Percentiles rank a stretch among this genome's conserved stretches.
Conservation (phyloP, 768 basidiomycete species). For the Cytidiella melzeri region DNA sequence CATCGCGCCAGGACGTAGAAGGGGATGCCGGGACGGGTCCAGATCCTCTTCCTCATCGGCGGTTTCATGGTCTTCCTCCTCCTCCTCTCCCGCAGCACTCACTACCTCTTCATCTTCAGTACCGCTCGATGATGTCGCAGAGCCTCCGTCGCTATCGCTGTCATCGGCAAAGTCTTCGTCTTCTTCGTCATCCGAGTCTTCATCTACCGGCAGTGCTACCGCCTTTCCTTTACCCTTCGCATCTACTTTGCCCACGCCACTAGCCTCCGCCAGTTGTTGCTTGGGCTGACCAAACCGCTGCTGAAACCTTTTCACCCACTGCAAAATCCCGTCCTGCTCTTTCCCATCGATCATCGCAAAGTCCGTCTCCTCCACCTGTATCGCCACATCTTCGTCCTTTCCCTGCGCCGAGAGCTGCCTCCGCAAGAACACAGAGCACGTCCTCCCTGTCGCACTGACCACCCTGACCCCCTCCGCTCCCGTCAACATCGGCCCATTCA, state of each 20-base stretch:
- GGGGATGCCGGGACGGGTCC: conserved; percentile 51
- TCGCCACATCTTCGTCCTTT: conserved; percentile 34
- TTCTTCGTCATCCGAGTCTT: conserved; percentile 26
- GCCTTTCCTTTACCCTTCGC: conserved; percentile 12
- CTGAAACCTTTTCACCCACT: conserved; percentile 58
- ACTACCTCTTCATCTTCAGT: conserved; percentile 21
- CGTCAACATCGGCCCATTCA: conserved; percentile 19
- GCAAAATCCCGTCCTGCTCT: conserved; percentile 58
- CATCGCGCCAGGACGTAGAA: conserved; percentile 61
- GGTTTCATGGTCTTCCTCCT: conserved; percentile 6
- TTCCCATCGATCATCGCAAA: conserved; percentile 68
- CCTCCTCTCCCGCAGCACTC: conserved; percentile 11
- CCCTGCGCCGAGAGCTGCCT: conserved; percentile 27
- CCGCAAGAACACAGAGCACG: conserved; percentile 52
- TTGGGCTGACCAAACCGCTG: conserved; percentile 35
- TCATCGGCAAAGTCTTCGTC: conserved; percentile 29
- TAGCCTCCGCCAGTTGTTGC: conserved; percentile 9
- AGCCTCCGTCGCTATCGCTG: conserved; percentile 36
- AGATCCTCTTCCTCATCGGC: conserved; percentile 40
- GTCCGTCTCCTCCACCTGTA: conserved; percentile 51
- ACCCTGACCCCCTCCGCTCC: conserved; percentile 35
- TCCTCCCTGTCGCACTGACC: conserved; percentile 59
- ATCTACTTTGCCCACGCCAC: conserved; percentile 14
- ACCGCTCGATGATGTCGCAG: conserved; percentile 14
- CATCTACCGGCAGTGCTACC: conserved; percentile 11